These are phyloP conservation scores for Tubosaeta sp. DNA, from an alignment of 768 basidiomycete species.

Conservation along the genomic window DNA sequence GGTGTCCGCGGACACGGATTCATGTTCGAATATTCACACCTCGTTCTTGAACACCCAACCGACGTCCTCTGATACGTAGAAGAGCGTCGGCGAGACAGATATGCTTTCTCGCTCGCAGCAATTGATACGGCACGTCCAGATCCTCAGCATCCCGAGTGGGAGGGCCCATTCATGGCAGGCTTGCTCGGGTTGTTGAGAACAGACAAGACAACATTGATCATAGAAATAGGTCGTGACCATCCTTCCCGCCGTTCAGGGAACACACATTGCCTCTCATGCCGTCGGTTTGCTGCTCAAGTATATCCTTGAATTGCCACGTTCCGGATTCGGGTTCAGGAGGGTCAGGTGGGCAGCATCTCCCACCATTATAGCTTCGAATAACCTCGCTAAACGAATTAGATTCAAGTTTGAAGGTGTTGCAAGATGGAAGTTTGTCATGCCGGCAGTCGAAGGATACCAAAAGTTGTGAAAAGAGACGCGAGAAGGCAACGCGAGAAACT, in stretches of 20 bases:
- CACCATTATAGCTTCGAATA: slow-evolving; percentile 35
- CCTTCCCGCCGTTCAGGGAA: slow-evolving; percentile 36
- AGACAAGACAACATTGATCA: slow-evolving; percentile 12
- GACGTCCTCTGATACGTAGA: slow-evolving; percentile 10
- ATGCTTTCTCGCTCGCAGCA: slow-evolving; percentile 31
- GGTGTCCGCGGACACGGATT: slow-evolving; percentile 18
- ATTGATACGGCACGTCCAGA: slow-evolving; percentile 37
- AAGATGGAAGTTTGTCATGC: slow-evolving; percentile 38
- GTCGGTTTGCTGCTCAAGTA: slow-evolving; percentile 35
- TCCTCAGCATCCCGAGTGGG: slow-evolving; percentile 22
- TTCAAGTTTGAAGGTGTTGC: slow-evolving; percentile 40
- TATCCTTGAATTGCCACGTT: slow-evolving; percentile 25
- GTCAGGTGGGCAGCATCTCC: slow-evolving; percentile 41
- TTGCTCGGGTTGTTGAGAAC: slow-evolving; percentile 32
- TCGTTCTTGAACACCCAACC: slow-evolving; percentile 7
- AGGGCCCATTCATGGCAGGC: too few species aligned
- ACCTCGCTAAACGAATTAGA: slow-evolving; percentile 42
- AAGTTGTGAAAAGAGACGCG: slow-evolving; percentile 28
- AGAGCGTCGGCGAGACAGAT: slow-evolving; percentile 8
- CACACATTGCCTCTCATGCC: slow-evolving; percentile 39
- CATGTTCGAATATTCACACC: slow-evolving; percentile 10
- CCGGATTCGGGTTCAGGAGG: slow-evolving; percentile 41
- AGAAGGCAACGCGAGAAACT: slow-evolving; percentile 22
- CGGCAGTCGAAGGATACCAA: slow-evolving; percentile 17
- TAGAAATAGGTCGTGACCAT: slow-evolving; percentile 34